phyloP scores from a whole-genome alignment of 331 rosid species.

The Malus hybrid region DNA sequence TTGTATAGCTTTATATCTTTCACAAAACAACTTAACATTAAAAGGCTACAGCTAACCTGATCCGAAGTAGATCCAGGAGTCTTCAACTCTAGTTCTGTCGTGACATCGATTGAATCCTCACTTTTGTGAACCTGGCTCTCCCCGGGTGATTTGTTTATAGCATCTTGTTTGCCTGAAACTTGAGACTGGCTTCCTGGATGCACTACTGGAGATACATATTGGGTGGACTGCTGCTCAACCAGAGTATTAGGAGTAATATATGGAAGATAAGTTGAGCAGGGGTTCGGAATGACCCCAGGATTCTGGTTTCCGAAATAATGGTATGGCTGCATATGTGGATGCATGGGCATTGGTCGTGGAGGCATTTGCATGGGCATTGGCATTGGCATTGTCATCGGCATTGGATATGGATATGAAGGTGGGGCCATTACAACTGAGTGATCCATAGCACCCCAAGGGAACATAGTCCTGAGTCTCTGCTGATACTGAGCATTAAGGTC shows the following conservation, averaged over 20 bases:
- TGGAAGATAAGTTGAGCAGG: slow-evolving; percentile 64
- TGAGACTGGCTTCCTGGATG: slow-evolving; percentile 48
- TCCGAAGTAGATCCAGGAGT: slow-evolving; percentile 79
- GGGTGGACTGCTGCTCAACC: slow-evolving; percentile 66
- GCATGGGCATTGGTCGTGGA: slow-evolving; percentile 32
- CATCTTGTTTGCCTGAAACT: slow-evolving; percentile 41
- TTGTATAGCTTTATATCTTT: background rate
- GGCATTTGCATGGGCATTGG: slow-evolving; percentile 40
- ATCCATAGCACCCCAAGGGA: slow-evolving; percentile 41
- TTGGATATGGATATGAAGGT: slow-evolving; percentile 39
- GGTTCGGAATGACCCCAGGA: slow-evolving; percentile 29
- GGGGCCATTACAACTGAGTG: slow-evolving; percentile 35
- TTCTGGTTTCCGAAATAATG: slow-evolving; percentile 26
- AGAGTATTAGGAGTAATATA: slow-evolving; percentile 52
- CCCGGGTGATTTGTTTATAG: slow-evolving; percentile 42
- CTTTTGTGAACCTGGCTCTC: slow-evolving; percentile 49
- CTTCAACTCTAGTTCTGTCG: slow-evolving; percentile 73
- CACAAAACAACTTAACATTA: background rate
- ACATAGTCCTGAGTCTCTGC: slow-evolving; percentile 25
- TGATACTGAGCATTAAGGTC: slow-evolving; percentile 36
- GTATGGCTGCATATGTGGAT: slow-evolving; percentile 41
- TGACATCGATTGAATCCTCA: slow-evolving; percentile 56
- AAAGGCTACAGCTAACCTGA: slow-evolving; percentile 43
- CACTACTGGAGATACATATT: slow-evolving; percentile 31
- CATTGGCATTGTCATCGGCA: slow-evolving; percentile 24